These are phyloP conservation scores for Arthrobotrys sphaeroides DNA, from an alignment of 2,329 filamentous ascomycete species.

Conservation along the genomic window DNA sequence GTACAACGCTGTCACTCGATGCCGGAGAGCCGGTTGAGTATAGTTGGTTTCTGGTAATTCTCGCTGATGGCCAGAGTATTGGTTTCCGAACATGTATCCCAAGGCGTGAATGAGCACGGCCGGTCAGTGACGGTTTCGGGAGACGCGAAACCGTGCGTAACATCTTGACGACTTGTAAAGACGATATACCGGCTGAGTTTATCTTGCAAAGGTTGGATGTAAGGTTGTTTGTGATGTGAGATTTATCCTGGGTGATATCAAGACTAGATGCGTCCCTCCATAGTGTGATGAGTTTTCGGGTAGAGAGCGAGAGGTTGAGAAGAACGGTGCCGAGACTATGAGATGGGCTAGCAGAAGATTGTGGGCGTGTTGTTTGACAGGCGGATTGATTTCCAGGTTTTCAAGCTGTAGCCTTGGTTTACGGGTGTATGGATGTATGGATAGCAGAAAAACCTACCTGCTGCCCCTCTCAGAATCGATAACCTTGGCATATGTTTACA, in stretches of 20 bases:
- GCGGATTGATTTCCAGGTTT: background rate
- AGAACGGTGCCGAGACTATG: too few species aligned
- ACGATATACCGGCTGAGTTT: background rate
- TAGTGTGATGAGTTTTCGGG: constrained; percentile 9
- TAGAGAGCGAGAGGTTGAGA: background rate
- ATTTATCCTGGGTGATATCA: background rate
- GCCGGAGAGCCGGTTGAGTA: constrained; percentile 23
- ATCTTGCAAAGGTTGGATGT: too few species aligned
- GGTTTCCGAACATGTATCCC: constrained; percentile 4
- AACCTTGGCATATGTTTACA: background rate
- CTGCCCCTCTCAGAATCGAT: background rate
- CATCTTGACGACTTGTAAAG: constrained; percentile 16
- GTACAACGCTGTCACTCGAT: constrained; percentile 37
- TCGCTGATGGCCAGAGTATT: background rate
- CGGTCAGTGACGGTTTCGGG: constrained; percentile 11
- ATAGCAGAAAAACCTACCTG: background rate
- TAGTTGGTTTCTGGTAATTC: background rate
- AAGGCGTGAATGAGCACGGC: background rate
- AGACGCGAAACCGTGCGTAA: constrained; percentile 38
- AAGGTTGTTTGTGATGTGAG: background rate
- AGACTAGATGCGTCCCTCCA: constrained; percentile 6
- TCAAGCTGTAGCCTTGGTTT: background rate
- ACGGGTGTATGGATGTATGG: constrained; percentile 1
- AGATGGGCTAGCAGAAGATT: background rate
- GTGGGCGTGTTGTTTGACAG: background rate